phyloP scores from a whole-genome alignment of 345 rosid genomes.

The Brassica rapa region DNA sequence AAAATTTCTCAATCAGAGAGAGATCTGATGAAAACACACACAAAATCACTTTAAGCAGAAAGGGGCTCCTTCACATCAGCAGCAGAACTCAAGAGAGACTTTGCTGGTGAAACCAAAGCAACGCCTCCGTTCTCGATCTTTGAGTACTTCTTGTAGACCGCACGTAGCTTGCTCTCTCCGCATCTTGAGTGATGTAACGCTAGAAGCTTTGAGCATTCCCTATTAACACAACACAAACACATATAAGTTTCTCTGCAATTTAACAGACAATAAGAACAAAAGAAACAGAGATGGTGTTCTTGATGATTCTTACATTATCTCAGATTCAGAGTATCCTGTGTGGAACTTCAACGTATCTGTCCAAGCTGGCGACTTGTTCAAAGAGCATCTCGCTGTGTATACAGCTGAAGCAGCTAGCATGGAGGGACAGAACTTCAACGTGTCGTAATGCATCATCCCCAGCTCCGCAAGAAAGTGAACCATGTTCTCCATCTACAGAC shows the following conservation, averaged over 20 bases:
- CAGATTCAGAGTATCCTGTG: conserved; percentile 67
- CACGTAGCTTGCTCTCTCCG: conserved; percentile 65
- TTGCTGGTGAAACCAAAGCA: conserved; percentile 63
- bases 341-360: conserved; percentile 66
- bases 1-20: conserved; percentile 34
- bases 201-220: conserved; percentile 72
- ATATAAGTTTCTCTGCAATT: not conserved
- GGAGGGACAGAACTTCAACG: conserved; percentile 55
- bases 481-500: conserved; percentile 68
- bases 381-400: conserved; percentile 79
- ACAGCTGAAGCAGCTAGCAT: conserved; percentile 88
- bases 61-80: conserved; percentile 31
- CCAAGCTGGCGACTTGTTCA: conserved; percentile 69
- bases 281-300: not conserved
- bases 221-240: conserved; percentile 12
- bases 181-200: conserved; percentile 55
- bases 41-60: conserved; percentile 18
- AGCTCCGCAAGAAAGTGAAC: conserved; percentile 73
- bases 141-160: conserved; percentile 63
- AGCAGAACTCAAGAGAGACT: conserved; percentile 33
- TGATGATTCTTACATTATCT: conserved; percentile 49
- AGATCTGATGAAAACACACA: conserved; percentile 28
- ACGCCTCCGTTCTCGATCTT: conserved; percentile 58
- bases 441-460: conserved; percentile 67
- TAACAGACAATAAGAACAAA: not conserved